Conservation (phyloP, 2,329 filamentous ascomycete species). For the Aureobasidium lini region DNA sequence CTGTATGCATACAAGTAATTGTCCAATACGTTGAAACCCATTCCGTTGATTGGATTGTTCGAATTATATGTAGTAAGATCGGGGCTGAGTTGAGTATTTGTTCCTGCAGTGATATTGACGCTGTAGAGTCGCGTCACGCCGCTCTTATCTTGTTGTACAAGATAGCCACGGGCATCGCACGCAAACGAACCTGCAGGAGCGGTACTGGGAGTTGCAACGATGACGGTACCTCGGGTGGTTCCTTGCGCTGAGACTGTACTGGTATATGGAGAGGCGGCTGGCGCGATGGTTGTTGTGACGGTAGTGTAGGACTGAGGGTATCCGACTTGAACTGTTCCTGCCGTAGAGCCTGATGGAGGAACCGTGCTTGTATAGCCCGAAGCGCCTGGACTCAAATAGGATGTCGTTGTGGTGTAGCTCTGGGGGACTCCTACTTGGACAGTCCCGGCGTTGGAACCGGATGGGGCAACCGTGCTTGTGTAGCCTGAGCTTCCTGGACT, state of each 20-base stretch:
- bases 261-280: background rate
- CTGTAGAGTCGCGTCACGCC: background rate
- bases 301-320: background rate
- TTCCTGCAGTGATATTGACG: background rate
- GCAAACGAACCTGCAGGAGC: background rate
- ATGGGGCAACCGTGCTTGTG: background rate
- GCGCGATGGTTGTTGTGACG: background rate
- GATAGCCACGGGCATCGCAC: background rate
- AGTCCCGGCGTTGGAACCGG: background rate
- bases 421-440: background rate
- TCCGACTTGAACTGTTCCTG: background rate
- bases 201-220: background rate
- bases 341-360: background rate
- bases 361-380: background rate
- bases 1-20: background rate
- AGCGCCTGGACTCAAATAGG: background rate
- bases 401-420: background rate
- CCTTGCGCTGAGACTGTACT: background rate
- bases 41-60: background rate
- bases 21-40: conserved; percentile 4
- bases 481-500: background rate
- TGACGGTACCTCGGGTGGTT: background rate
- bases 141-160: background rate
- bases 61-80: background rate
- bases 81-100: background rate